These are phyloP conservation scores for Phytopythium vexans DNA, from an alignment of 352 stramenopile species.

Conservation along the genomic window DNA sequence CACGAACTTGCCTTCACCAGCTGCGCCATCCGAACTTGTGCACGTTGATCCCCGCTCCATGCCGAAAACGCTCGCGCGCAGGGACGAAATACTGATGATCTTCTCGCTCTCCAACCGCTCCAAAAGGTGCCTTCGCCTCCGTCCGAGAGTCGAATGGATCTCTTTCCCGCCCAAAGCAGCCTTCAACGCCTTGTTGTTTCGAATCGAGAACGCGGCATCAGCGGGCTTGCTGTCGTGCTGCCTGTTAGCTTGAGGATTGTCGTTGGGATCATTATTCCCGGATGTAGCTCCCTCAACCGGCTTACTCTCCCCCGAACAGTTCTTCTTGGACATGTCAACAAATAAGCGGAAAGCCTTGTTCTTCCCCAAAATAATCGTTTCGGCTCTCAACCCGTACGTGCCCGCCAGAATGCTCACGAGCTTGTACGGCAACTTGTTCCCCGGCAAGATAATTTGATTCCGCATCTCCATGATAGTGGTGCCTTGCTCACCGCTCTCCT, in stretches of 20 bases:
- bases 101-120: conserved; percentile 59
- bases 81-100: conserved; percentile 74
- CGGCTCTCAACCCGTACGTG: conserved; percentile 68
- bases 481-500: conserved; percentile 56
- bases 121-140: conserved; percentile 61
- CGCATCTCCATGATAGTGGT: conserved; percentile 75
- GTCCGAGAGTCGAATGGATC: conserved; percentile 54
- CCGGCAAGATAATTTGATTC: conserved; percentile 65
- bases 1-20: neutral
- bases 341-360: conserved; percentile 81
- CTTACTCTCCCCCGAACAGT: too few relatives aligned
- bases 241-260: neutral
- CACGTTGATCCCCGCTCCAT: conserved; percentile 38
- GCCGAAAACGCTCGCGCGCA: conserved; percentile 71
- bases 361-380: conserved; percentile 77
- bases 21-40: neutral
- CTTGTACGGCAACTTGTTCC: conserved; percentile 79
- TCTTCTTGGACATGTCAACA: conserved; percentile 12
- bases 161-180: conserved; percentile 48
- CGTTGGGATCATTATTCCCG: neutral
- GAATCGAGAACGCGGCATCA: conserved; percentile 27
- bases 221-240: conserved; percentile 5
- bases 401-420: conserved; percentile 60
- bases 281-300: too few relatives aligned
- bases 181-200: conserved; percentile 57